phyloP scores from a whole-genome alignment of 768 basidiomycete species.

The Lactifluus volemus region DNA sequence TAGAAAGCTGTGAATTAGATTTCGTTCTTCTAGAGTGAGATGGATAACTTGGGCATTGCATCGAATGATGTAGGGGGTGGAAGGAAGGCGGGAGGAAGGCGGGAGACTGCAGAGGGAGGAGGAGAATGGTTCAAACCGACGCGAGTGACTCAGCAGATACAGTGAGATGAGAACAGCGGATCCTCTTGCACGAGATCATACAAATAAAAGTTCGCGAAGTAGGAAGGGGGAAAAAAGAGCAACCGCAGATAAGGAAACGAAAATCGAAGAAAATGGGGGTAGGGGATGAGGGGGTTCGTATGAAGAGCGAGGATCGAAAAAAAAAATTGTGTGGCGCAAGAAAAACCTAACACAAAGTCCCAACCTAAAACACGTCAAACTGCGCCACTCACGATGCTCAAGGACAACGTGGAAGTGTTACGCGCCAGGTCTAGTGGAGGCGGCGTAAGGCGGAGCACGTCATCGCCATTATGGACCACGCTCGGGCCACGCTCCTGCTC shows the following conservation, averaged over 20 bases:
- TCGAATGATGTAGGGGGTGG: neutral
- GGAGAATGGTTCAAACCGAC: neutral
- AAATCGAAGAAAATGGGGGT: neutral
- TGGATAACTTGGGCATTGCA: neutral
- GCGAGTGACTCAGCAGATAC: conserved; percentile 12
- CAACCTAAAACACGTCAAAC: neutral
- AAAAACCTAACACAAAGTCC: neutral
- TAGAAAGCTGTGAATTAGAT: neutral
- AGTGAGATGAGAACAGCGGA: conserved; percentile 1
- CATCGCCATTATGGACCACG: neutral
- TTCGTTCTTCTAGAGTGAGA: neutral
- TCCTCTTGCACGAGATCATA: conserved; percentile 1
- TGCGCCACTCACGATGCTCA: conserved; percentile 18
- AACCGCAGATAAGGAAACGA: neutral
- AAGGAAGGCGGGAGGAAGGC: no score
- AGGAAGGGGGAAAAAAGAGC: neutral
- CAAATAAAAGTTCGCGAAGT: neutral
- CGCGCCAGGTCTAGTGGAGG: conserved; percentile 10
- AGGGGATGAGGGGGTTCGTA: no score
- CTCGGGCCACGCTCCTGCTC: conserved; percentile 7
- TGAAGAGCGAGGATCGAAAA: neutral
- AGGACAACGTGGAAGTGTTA: conserved; percentile 18
- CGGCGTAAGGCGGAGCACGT: neutral
- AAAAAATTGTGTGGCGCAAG: neutral
- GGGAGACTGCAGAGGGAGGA: neutral